Evolutionary conservation across 176 grass and related monocot genomes (phyloP), one percentile per base, ranked within the genome.

Genomic region (Neostapfia colusana): DNA sequence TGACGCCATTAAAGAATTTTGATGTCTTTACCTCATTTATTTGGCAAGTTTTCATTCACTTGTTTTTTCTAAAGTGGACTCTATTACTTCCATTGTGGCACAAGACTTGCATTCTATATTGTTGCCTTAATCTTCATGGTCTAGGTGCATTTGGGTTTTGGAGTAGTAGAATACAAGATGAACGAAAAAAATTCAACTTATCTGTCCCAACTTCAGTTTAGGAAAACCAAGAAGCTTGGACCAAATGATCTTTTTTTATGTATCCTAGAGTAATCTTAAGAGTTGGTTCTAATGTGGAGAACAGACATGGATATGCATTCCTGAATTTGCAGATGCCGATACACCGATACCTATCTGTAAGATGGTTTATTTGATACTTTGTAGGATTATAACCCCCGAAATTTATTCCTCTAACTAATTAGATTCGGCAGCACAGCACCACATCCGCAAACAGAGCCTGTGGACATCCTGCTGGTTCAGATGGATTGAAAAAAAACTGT

Each of bases 1-100:
- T 31, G 8, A 20, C 7, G 2, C 69, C 10, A 48, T 5, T 61
- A 23, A 41, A 73, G 24, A 27, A 59, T 82, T 13, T 71, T 63
- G 15, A 21, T 21, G 44, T 73, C 0, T 67, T 79, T 62, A 16
- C 15, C 28, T 61, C 11, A 56, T 35, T 88, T 64, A n/a, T 31
- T 55, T 72, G 56, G 14, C 48, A 56, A 56, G 24, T 54, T 2
- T 65, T 64, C 26, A 63, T 75, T 80, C 10, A 65, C 8, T 57
- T 16, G 38, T 49, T 5, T 48, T 80, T 14, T 71, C 21, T 65
- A 48, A 73, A 75, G 58, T 16, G 34, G 12, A 59, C 79, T 75
- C 79, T 75, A 1, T 69, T 70, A 37, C 44, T 59, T 85, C 41
- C 1, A 0, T 73, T 48, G 4, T 61, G 18, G 1, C 41, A 80